Evolutionary conservation across 768 basidiomycete genomes (phyloP).

Genomic region (Suillus luteus): DNA sequence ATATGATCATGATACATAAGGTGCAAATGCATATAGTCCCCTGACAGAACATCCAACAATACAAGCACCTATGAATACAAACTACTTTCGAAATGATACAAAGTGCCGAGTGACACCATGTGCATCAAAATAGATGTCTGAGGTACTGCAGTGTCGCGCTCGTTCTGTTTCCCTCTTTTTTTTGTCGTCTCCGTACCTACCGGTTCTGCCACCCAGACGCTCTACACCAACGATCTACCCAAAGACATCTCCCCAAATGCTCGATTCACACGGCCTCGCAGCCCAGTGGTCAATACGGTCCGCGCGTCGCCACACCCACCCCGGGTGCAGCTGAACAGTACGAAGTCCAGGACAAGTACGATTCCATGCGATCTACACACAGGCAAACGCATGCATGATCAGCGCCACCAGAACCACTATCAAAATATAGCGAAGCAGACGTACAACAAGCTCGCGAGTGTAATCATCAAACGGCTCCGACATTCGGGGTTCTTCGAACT

Average conservation of each 20-base stretch:
- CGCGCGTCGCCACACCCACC: slow-evolving; percentile 42
- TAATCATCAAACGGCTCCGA: slow-evolving; percentile 4
- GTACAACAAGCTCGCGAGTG: slow-evolving; percentile 6
- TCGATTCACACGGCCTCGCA: neutral
- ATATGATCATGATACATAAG: neutral
- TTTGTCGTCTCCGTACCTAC: neutral
- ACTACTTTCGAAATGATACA: neutral
- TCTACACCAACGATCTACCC: neutral
- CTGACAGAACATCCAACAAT: neutral
- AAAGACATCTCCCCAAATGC: slow-evolving; percentile 1
- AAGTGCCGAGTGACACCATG: too few relatives aligned
- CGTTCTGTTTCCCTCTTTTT: neutral
- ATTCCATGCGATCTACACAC: slow-evolving; percentile 43
- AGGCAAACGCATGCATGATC: neutral
- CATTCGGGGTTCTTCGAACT: neutral
- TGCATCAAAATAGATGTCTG: neutral
- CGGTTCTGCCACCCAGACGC: neutral
- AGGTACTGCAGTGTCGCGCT: neutral
- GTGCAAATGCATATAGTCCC: neutral
- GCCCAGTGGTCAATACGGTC: neutral
- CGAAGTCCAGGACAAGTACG: slow-evolving; percentile 40
- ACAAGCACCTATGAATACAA: neutral
- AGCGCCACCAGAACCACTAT: neutral
- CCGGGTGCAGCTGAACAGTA: slow-evolving; percentile 44
- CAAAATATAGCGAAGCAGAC: neutral